Evolutionary conservation across 805 yeast genomes (phyloP).

Genomic region (Metschnikowia similis): DNA sequence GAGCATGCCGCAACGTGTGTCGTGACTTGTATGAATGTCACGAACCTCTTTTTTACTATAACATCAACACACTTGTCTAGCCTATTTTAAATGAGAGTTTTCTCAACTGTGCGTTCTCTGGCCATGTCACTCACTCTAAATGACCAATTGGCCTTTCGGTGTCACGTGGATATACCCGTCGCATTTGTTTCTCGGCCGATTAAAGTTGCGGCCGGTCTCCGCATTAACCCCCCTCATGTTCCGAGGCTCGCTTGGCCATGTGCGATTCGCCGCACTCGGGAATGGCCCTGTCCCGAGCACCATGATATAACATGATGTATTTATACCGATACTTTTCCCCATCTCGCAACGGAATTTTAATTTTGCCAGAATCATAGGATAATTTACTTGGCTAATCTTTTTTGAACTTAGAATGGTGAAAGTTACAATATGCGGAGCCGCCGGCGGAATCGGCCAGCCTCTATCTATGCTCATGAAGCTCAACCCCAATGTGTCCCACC

Average conservation of each 20-base stretch:
- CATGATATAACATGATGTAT: not conserved
- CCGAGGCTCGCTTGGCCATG: conserved; percentile 3
- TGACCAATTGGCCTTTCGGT: no score
- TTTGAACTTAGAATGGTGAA: conserved; percentile 28
- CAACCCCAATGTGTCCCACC: conserved; percentile 35
- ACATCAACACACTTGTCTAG: no score
- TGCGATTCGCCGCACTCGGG: conserved; percentile 4
- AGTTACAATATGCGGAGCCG: conserved; percentile 48
- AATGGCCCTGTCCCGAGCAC: not conserved
- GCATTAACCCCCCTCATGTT: not conserved
- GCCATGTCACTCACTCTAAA: no score
- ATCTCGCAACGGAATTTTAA: not conserved
- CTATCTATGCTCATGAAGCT: conserved; percentile 40
- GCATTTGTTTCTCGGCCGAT: not conserved
- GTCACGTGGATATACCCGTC: not conserved
- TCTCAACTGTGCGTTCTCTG: not conserved
- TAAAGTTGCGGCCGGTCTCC: not conserved
- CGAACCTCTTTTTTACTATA: no score
- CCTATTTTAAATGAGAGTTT: no score
- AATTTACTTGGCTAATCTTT: not conserved
- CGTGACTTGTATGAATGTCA: no score
- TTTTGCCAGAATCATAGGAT: not conserved
- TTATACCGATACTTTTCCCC: not conserved
- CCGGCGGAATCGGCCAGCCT: conserved; percentile 48
- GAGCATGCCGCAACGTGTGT: no score